Conservation (phyloP, 306 rosid genomes). For the Lagenaria siceraria region DNA sequence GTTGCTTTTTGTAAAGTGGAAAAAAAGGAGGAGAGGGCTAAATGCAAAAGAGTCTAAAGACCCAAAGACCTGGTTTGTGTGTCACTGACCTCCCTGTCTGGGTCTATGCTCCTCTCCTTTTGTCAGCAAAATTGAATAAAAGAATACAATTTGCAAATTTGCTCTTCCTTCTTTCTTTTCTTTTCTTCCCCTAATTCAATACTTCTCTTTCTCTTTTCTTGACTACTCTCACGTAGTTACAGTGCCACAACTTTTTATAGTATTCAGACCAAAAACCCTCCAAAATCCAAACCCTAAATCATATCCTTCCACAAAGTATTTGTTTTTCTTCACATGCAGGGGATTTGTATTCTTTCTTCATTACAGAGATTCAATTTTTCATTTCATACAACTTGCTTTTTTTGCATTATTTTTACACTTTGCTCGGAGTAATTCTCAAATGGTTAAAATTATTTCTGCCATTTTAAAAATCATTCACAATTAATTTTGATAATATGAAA, state of each 20-base stretch:
- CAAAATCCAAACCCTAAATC: background rate
- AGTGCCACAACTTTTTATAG: background rate
- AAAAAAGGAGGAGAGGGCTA: slow-evolving; percentile 4
- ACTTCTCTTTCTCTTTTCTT: background rate
- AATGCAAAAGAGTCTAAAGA: background rate
- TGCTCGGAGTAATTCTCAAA: too few species aligned
- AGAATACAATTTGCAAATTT: slow-evolving; percentile 12
- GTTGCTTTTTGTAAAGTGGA: slow-evolving; percentile 42
- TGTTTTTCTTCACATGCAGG: background rate
- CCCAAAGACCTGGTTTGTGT: slow-evolving; percentile 7
- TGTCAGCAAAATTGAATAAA: slow-evolving; percentile 29
- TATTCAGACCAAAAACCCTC: background rate
- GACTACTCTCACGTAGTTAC: slow-evolving; percentile 4
- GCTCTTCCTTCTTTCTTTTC: background rate
- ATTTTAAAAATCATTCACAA: too few species aligned
- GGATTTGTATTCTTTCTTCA: background rate
- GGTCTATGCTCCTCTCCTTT: slow-evolving; percentile 19
- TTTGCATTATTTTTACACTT: too few species aligned
- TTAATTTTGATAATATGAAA: too few species aligned
- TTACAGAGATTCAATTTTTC: background rate
- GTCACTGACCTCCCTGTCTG: slow-evolving; percentile 37
- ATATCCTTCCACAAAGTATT: background rate
- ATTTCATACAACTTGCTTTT: background rate
- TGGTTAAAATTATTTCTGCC: too few species aligned
- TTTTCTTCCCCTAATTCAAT: background rate